Conservation (phyloP, 306 rosid species). For the Astragalus membranaceus region DNA sequence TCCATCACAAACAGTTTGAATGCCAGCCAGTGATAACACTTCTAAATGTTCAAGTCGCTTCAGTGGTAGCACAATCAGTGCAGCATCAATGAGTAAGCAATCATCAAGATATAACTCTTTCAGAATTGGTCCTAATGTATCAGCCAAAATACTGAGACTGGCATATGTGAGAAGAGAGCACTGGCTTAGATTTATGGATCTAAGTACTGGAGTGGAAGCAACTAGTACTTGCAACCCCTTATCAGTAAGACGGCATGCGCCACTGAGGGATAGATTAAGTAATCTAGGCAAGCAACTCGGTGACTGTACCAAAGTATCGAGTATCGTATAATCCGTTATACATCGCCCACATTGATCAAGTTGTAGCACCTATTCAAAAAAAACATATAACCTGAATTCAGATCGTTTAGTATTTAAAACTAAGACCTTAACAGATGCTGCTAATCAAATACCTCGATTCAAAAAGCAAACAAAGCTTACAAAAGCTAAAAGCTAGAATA, state of each 20-base stretch:
- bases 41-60: conserved; percentile 53
- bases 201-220: conserved; percentile 58
- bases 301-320: conserved; percentile 38
- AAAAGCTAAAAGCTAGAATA: not conserved
- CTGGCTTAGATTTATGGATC: conserved; percentile 77
- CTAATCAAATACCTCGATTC: not conserved
- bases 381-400: conserved; percentile 16
- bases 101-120: conserved; percentile 71
- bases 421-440: not conserved
- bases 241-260: conserved; percentile 83
- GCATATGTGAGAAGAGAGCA: conserved; percentile 72
- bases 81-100: conserved; percentile 47
- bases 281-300: conserved; percentile 44
- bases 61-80: conserved; percentile 41
- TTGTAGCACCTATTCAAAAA: conserved; percentile 59
- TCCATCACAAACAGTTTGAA: conserved; percentile 41
- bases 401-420: not conserved
- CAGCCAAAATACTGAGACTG: conserved; percentile 43
- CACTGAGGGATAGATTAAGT: conserved; percentile 56
- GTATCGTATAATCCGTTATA: conserved; percentile 47
- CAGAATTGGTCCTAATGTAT: conserved; percentile 54
- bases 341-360: conserved; percentile 86
- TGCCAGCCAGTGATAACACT: conserved; percentile 66
- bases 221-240: conserved; percentile 47
- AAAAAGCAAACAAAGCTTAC: not conserved